These are phyloP conservation scores for Diutina scorzettiae DNA, from an alignment of 1,139 yeast species.

Conservation along the genomic window DNA sequence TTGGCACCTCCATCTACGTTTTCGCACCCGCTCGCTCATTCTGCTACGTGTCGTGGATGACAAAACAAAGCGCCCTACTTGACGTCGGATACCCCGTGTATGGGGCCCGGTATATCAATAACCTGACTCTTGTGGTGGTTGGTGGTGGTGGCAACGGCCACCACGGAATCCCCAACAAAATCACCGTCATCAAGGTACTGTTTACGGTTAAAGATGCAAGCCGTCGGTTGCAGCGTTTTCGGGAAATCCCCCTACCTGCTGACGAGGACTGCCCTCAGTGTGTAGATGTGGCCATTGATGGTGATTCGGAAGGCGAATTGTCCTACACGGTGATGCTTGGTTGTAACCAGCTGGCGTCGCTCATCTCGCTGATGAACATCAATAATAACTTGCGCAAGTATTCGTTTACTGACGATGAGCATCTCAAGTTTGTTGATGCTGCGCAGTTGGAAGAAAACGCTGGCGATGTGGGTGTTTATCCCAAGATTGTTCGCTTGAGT, in stretches of 20 bases:
- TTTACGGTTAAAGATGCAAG: slow-evolving; percentile 38
- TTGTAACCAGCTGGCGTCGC: slow-evolving; percentile 53
- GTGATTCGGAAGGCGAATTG: slow-evolving; percentile 11
- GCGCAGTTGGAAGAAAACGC: slow-evolving; percentile 36
- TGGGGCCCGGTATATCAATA: slow-evolving; percentile 59
- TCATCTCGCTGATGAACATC: slow-evolving; percentile 42
- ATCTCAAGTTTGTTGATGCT: slow-evolving; percentile 48
- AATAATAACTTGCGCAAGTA: slow-evolving; percentile 69
- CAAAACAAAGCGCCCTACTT: slow-evolving; percentile 10
- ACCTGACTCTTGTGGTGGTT: slow-evolving; percentile 53
- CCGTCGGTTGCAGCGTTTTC: slow-evolving; percentile 43
- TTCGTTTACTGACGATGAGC: slow-evolving; percentile 42
- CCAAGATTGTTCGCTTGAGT: slow-evolving; percentile 43
- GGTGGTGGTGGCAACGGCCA: slow-evolving; percentile 97
- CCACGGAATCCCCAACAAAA: slow-evolving; percentile 76
- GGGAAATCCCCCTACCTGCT: slow-evolving; percentile 50
- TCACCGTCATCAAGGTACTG: slow-evolving; percentile 56
- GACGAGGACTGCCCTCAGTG: slow-evolving; percentile 71
- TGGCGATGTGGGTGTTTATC: slow-evolving; percentile 36
- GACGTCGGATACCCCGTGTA: slow-evolving; percentile 75
- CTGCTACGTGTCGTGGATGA: no score
- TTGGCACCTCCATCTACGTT: no score
- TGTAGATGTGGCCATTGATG: slow-evolving; percentile 33
- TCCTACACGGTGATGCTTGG: slow-evolving; percentile 52
- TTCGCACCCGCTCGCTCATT: no score